Conservation (phyloP, 1,284 basidiomycete species). For the Pseudozyma sp. region DNA sequence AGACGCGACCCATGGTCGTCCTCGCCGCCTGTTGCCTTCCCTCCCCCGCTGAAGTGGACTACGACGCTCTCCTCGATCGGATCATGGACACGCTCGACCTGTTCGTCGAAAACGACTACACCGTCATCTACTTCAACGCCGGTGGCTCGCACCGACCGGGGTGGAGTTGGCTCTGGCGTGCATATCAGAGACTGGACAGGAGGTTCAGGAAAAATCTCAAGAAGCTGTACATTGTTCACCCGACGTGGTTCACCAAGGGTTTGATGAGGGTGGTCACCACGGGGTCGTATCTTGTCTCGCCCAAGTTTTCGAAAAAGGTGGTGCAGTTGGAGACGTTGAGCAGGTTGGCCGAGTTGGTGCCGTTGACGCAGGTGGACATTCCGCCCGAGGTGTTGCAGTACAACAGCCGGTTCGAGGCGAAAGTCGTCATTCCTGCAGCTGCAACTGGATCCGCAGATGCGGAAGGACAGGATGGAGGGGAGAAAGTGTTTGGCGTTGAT, state of each 20-base stretch:
- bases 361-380: conserved; percentile 84
- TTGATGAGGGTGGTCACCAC: conserved; percentile 81
- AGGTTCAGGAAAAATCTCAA: conserved; percentile 85
- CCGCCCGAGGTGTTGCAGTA: conserved; percentile 81
- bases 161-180: conserved; percentile 91
- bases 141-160: conserved; percentile 80
- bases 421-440: conserved; percentile 20
- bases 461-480: conserved; percentile 65
- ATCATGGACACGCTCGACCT: conserved; percentile 60
- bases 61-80: conserved; percentile 78
- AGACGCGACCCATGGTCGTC: conserved; percentile 88
- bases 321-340: conserved; percentile 79
- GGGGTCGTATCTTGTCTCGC: conserved; percentile 85
- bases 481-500: conserved; percentile 81
- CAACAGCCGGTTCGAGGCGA: conserved; percentile 24
- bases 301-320: conserved; percentile 87
- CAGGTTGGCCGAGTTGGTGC: conserved; percentile 79
- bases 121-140: conserved; percentile 84
- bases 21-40: conserved; percentile 78
- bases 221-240: conserved; percentile 84
- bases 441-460: conserved; percentile 68
- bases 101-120: conserved; percentile 80
- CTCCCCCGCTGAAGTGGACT: conserved; percentile 79
- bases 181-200: conserved; percentile 71
- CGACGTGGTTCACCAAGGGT: conserved; percentile 80